Conservation (phyloP, 2,329 filamentous ascomycete species). For the Paracamarosporium sp. region DNA sequence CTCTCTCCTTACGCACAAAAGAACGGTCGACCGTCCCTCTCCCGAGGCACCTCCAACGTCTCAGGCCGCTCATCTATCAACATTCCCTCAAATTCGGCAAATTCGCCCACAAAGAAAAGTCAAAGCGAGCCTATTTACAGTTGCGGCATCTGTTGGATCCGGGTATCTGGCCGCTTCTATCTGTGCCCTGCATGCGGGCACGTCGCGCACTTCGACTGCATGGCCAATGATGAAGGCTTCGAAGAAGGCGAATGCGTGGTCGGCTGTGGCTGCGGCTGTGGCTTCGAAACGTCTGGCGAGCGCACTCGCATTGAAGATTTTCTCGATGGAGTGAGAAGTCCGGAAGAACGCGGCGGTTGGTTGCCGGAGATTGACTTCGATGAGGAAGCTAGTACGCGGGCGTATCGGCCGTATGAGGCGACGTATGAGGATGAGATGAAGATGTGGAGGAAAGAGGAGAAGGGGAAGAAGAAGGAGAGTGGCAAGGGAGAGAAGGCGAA, state of each 20-base stretch:
- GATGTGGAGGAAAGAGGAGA: slow-evolving; percentile 12
- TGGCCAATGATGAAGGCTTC: slow-evolving; percentile 30
- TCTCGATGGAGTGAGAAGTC: slow-evolving; percentile 34
- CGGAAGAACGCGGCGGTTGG: slow-evolving; percentile 36
- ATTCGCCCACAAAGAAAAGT: slow-evolving; percentile 17
- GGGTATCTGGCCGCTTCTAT: slow-evolving; percentile 42
- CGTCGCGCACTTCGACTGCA: slow-evolving; percentile 46
- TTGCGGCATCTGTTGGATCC: slow-evolving; percentile 49
- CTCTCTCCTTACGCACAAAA: slow-evolving; percentile 14
- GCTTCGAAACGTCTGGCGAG: slow-evolving; percentile 34
- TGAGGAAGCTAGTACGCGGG: slow-evolving; percentile 29
- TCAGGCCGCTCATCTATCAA: slow-evolving; percentile 29
- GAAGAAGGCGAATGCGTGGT: slow-evolving; percentile 40
- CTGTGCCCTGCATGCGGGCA: slow-evolving; percentile 45
- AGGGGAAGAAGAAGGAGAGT: slow-evolving; percentile 18
- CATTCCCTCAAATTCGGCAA: slow-evolving; percentile 10
- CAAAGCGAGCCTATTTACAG: slow-evolving; percentile 31
- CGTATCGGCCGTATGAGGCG: neutral
- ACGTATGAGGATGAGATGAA: slow-evolving; percentile 19
- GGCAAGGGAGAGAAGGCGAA: slow-evolving; percentile 29
- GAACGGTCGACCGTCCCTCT: slow-evolving; percentile 29
- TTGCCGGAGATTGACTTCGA: slow-evolving; percentile 21
- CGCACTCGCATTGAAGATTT: slow-evolving; percentile 35
- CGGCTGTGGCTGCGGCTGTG: slow-evolving; percentile 37
- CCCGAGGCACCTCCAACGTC: slow-evolving; percentile 34